These are phyloP conservation scores for Solanum rostratum DNA, from an alignment of 257 asterid species.

Conservation along the genomic window DNA sequence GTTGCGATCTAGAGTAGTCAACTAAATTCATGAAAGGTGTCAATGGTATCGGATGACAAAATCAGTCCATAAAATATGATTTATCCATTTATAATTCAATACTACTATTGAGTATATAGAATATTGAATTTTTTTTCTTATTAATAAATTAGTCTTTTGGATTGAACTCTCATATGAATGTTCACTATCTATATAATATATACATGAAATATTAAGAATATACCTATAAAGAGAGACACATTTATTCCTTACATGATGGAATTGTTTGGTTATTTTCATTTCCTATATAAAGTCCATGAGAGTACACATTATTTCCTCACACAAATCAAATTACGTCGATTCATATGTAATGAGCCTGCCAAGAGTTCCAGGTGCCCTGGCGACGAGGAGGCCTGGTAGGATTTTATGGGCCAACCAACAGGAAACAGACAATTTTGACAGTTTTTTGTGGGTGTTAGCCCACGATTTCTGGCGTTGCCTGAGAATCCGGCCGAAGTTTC, in stretches of 20 bases:
- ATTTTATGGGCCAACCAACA: too few relatives aligned
- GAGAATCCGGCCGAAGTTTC: too few relatives aligned
- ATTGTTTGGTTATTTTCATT: neutral
- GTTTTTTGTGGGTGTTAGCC: too few relatives aligned
- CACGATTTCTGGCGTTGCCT: too few relatives aligned
- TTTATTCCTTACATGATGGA: neutral
- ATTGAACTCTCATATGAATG: neutral
- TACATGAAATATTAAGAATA: neutral
- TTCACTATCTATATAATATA: neutral
- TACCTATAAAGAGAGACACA: neutral
- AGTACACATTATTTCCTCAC: neutral
- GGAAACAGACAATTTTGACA: too few relatives aligned
- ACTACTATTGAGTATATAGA: neutral
- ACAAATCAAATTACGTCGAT: too few relatives aligned
- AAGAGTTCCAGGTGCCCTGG: too few relatives aligned
- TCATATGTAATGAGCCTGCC: too few relatives aligned
- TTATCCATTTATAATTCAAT: neutral
- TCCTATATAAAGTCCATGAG: neutral
- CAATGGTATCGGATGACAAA: neutral
- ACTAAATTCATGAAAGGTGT: neutral
- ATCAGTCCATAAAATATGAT: neutral
- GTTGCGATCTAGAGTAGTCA: rapidly evolving
- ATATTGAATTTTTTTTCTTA: neutral
- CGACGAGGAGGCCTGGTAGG: too few relatives aligned
- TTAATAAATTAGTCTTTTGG: neutral